Evolutionary conservation across 305 asterid genomes (phyloP), one percentile per base, ranked within the genome.

Genomic region (Salvia sclarea): DNA sequence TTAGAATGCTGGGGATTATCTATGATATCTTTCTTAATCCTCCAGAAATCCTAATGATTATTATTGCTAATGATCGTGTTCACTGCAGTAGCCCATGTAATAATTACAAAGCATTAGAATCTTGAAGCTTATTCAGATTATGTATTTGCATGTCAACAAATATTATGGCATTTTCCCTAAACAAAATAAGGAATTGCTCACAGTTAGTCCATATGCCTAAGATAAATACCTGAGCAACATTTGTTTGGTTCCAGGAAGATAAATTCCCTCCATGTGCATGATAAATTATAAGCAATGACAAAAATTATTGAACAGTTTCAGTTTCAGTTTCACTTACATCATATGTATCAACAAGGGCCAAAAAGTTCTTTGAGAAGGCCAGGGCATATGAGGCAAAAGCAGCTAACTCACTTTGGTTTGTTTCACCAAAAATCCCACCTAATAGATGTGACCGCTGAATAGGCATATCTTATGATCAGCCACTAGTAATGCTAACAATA

Each of bases 331-430:
- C n/a, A n/a, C 97, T 86, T 87, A 88, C 97, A 80, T 88, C 97
- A 84, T 91, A 91, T 41, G 96, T 91, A 84, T 91, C 97, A 58
- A 88, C 97, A 35, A 91, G 92, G 75, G 96, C 96, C 84, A 91
- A 79, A 80, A 91, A 88, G 77, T 73, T 79, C 65, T 76, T 65
- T n/a, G 97, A 96, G 61, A 91, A 91, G 61, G 97, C 97, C 75
- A 91, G 86, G 57, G 97, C 96, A 78, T 91, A 91, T 2, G 92
- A 91, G 68, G 57, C 71, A 74, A 91, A 91, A 69, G 95, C 97
- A 66, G 91, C 93, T 70, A 91, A 74, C 71, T 91, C 97, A 76
- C 96, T 91, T 77, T 81, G 89, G 78, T 91, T 91, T 25, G 96
- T 91, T 86, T 86, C 95, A 4, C 90, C 94, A 73, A 91, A 91